These are phyloP conservation scores for Rhexocercosporidium sp. DNA, from an alignment of 2,329 filamentous ascomycete species.

Conservation along the genomic window DNA sequence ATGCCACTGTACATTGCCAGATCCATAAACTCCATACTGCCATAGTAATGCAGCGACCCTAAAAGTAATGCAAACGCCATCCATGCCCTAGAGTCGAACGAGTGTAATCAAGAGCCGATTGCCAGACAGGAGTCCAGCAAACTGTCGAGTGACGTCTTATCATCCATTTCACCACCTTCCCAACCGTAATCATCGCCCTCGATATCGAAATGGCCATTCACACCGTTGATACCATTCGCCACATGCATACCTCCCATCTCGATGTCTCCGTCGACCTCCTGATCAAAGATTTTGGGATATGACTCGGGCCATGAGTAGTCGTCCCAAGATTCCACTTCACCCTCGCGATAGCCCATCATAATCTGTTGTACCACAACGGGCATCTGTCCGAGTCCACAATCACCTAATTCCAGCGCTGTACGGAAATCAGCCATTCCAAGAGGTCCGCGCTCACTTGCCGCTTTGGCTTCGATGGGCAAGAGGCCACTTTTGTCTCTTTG, in stretches of 20 bases:
- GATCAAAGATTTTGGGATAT: slow-evolving; percentile 40
- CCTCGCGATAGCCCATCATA: slow-evolving; percentile 73
- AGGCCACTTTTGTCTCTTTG: slow-evolving; percentile 76
- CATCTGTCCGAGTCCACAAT: slow-evolving; percentile 77
- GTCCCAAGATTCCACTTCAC: slow-evolving; percentile 72
- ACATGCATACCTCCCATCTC: slow-evolving; percentile 43
- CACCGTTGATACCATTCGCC: slow-evolving; percentile 51
- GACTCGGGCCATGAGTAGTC: slow-evolving; percentile 54
- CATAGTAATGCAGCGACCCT: slow-evolving; percentile 31
- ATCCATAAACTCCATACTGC: slow-evolving; percentile 22
- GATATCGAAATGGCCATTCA: slow-evolving; percentile 57
- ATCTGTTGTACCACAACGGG: slow-evolving; percentile 76
- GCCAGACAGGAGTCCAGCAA: slow-evolving; percentile 51
- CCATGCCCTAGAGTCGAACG: slow-evolving; percentile 10
- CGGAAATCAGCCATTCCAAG: slow-evolving; percentile 80
- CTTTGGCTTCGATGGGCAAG: slow-evolving; percentile 80
- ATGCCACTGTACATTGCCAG: slow-evolving; percentile 24
- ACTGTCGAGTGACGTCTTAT: slow-evolving; percentile 58
- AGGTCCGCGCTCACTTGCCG: slow-evolving; percentile 71
- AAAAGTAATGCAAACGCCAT: slow-evolving; percentile 32
- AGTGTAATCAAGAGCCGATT: slow-evolving; percentile 33
- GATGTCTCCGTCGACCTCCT: slow-evolving; percentile 44
- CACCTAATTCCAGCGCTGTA: slow-evolving; percentile 75
- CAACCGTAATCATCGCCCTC: slow-evolving; percentile 66
- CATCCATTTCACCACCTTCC: slow-evolving; percentile 62